Percentiles rank a stretch among this genome's conserved stretches.
These are phyloP conservation scores for Exophiala calicioides DNA, from an alignment of 2,329 filamentous ascomycete species.

Conservation along the genomic window DNA sequence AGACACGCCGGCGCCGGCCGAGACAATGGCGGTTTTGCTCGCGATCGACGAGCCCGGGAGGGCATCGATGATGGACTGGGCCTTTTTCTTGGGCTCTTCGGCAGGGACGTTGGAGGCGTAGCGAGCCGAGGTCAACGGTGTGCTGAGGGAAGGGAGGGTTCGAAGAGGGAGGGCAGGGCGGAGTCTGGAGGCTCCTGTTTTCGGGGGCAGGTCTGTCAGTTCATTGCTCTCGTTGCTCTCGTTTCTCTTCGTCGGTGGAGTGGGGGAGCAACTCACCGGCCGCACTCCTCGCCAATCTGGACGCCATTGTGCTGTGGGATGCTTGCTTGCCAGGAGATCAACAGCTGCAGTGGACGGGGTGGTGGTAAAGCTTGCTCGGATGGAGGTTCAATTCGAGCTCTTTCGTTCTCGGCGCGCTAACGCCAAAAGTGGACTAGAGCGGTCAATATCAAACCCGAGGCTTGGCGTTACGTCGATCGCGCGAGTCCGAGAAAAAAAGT, in stretches of 20 bases:
- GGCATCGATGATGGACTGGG: slow-evolving; percentile 89
- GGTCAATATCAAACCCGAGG: neutral
- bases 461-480: slow-evolving; percentile 11
- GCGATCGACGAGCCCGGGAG: slow-evolving; percentile 88
- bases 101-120: slow-evolving; percentile 74
- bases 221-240: slow-evolving; percentile 19
- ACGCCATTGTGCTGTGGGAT: slow-evolving; percentile 74
- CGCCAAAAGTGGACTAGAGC: neutral
- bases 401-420: neutral
- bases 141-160: slow-evolving; percentile 72
- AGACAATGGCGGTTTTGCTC: slow-evolving; percentile 96
- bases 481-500: neutral
- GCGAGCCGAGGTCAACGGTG: slow-evolving; percentile 67
- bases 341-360: slow-evolving; percentile 1
- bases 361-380: neutral
- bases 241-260: slow-evolving; percentile 14
- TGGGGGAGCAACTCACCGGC: slow-evolving; percentile 69
- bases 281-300: slow-evolving; percentile 92
- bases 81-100: slow-evolving; percentile 94
- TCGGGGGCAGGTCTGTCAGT: slow-evolving; percentile 36
- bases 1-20: slow-evolving; percentile 83
- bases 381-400: slow-evolving; percentile 4
- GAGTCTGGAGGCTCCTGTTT: slow-evolving; percentile 82
- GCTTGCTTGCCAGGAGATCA: slow-evolving; percentile 7
- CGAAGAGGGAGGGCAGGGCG: slow-evolving; percentile 62